Evolutionary conservation across 257 asterid species (phyloP).

Genomic region (Salvia rosmarinus): DNA sequence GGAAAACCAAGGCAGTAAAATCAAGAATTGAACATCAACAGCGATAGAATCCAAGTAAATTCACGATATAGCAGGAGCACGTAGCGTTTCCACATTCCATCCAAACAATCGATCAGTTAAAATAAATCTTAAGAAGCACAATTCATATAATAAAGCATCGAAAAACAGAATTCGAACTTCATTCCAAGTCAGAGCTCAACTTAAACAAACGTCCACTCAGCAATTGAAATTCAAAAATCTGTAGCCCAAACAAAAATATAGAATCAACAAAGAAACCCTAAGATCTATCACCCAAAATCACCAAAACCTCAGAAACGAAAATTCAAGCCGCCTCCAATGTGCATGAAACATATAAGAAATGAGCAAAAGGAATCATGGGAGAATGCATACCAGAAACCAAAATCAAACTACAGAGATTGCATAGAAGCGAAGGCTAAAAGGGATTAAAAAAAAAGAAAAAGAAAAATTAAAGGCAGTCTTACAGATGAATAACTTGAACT

Average conservation of each 20-base stretch:
- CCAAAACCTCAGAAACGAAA: constrained; percentile 11
- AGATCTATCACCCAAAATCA: constrained; percentile 44
- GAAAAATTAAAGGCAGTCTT: constrained; percentile 23
- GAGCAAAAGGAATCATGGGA: constrained; percentile 14
- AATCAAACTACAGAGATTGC: constrained; percentile 33
- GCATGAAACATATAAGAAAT: constrained; percentile 15
- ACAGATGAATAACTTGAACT: constrained; percentile 47
- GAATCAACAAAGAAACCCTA: constrained; percentile 38
- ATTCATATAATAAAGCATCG: constrained; percentile 29
- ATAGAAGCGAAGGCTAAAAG: constrained; percentile 30
- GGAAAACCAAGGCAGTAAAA: constrained; percentile 22
- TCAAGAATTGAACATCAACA: neutral
- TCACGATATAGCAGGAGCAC: constrained; percentile 16
- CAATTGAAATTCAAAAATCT: constrained; percentile 29
- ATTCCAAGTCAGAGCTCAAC: constrained; percentile 26
- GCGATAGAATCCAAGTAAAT: neutral
- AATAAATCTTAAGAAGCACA: constrained; percentile 28
- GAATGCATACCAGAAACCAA: constrained; percentile 39
- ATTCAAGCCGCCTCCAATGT: constrained; percentile 27
- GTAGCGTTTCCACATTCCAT: constrained; percentile 41
- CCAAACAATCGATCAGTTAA: constrained; percentile 32
- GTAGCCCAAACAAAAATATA: neutral
- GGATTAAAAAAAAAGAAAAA: neutral
- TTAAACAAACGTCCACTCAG: constrained; percentile 23
- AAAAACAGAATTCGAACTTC: constrained; percentile 22